Conservation (phyloP, 2,329 filamentous ascomycete species). For the Incumbomyces lentus region DNA sequence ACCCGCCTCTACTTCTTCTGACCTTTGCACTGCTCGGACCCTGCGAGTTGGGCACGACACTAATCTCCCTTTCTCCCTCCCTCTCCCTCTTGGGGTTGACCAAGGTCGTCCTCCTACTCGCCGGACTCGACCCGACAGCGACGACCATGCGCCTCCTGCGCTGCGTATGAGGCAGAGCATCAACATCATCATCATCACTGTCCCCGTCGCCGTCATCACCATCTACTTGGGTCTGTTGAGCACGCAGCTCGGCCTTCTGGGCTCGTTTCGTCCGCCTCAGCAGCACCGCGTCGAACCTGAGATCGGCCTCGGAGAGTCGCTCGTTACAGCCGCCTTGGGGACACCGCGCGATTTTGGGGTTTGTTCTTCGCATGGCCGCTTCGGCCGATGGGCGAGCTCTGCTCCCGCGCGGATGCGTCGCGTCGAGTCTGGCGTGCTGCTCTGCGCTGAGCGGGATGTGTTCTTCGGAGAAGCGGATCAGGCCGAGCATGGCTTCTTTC, state of each 20-base stretch:
- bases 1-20: neutral
- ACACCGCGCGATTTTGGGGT: constrained; percentile 18
- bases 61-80: constrained; percentile 1
- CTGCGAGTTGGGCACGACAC: constrained; percentile 6
- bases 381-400: neutral
- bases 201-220: constrained; percentile 21
- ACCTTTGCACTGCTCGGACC: neutral
- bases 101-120: neutral
- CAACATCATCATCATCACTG: constrained; percentile 18
- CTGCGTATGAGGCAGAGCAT: constrained; percentile 13
- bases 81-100: neutral
- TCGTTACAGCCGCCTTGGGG: constrained; percentile 32
- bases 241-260: constrained; percentile 23
- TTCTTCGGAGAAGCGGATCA: constrained; percentile 29
- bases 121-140: constrained; percentile 13
- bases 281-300: constrained; percentile 32
- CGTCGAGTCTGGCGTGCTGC: constrained; percentile 13
- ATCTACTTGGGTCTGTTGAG: too few relatives aligned
- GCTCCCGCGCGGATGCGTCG: constrained; percentile 13
- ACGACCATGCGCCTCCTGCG: constrained; percentile 9
- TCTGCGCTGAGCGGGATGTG: constrained; percentile 21
- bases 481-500: constrained; percentile 33
- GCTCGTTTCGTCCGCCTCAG: constrained; percentile 29
- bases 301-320: constrained; percentile 27
- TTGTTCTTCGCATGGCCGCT: neutral